A percentile compares a stretch with the other conserved stretches of the same genome.
These are phyloP conservation scores for Sporobolomyces pararoseus DNA, from an alignment of 768 basidiomycete genomes.

Conservation along the genomic window DNA sequence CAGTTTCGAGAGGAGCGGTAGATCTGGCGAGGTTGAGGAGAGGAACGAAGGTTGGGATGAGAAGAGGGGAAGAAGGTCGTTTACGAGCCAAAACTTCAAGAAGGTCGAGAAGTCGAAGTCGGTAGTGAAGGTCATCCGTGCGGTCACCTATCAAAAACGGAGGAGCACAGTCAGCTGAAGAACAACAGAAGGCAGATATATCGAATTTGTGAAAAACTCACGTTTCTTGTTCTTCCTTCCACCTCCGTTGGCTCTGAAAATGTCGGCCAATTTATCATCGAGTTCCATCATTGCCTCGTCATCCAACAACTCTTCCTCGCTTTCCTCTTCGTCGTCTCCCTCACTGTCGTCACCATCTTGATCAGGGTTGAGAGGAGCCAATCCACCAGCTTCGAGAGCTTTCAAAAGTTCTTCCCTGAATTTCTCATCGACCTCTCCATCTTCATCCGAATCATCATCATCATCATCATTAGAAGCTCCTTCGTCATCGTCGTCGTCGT, in stretches of 20 bases:
- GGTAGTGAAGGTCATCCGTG: constrained; percentile 90
- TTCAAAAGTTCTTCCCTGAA: constrained; percentile 62
- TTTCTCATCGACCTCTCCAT: constrained; percentile 53
- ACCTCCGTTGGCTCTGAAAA: constrained; percentile 67
- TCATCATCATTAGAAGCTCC: too few species aligned
- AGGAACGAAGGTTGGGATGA: constrained; percentile 66
- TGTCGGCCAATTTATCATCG: constrained; percentile 82
- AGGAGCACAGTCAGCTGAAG: constrained; percentile 50
- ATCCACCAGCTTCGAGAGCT: constrained; percentile 52
- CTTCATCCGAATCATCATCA: constrained; percentile 35
- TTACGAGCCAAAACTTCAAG: constrained; percentile 77
- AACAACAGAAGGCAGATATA: neutral
- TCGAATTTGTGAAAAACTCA: too few species aligned
- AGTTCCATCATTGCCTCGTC: constrained; percentile 98
- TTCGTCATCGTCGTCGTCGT: constrained; percentile 51
- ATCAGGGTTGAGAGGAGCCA: constrained; percentile 55
- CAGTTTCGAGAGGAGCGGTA: constrained; percentile 70
- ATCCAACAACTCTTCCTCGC: constrained; percentile 61
- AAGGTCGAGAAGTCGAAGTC: constrained; percentile 91
- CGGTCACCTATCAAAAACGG: constrained; percentile 58
- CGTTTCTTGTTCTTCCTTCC: constrained; percentile 66
- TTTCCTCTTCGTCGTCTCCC: constrained; percentile 53
- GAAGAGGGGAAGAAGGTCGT: constrained; percentile 67
- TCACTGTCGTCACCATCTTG: constrained; percentile 55
- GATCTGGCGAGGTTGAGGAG: constrained; percentile 69